phyloP scores from a whole-genome alignment of 257 asterid genomes.

The Fraxinus excelsior region DNA sequence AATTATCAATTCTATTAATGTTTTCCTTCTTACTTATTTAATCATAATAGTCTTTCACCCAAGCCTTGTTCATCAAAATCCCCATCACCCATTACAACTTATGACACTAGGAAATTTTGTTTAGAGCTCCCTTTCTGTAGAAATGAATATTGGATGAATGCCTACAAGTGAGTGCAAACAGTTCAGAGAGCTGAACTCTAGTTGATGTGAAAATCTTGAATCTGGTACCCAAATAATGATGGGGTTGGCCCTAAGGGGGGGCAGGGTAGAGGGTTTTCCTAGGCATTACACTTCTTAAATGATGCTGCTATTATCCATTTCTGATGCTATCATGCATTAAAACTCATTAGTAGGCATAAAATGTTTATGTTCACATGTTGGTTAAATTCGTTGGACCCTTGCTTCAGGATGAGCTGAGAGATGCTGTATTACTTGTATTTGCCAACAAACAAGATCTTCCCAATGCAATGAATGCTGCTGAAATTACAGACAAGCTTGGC shows the following conservation, averaged over 20 bases:
- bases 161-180: not conserved
- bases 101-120: not conserved
- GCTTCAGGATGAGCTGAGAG: constrained; percentile 23
- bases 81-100: not conserved
- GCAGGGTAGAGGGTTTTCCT: not conserved
- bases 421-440: constrained; percentile 23
- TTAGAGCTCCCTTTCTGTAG: not conserved
- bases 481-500: constrained; percentile 27
- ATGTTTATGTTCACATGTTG: not conserved
- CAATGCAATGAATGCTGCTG: constrained; percentile 30
- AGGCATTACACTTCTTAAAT: not conserved
- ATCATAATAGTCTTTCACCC: not conserved
- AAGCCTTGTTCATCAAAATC: not conserved
- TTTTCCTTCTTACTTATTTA: not conserved
- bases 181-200: not conserved
- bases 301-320: not conserved
- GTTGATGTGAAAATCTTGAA: not conserved
- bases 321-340: not conserved
- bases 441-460: constrained; percentile 29
- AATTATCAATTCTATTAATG: not conserved
- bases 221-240: not conserved
- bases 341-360: not conserved
- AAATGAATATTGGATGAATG: not conserved
- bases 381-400: not conserved
- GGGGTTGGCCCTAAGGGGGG: not conserved